Base-by-base conservation (phyloP, 1,139 yeast species). In the Ogataea hybrid region DNA sequence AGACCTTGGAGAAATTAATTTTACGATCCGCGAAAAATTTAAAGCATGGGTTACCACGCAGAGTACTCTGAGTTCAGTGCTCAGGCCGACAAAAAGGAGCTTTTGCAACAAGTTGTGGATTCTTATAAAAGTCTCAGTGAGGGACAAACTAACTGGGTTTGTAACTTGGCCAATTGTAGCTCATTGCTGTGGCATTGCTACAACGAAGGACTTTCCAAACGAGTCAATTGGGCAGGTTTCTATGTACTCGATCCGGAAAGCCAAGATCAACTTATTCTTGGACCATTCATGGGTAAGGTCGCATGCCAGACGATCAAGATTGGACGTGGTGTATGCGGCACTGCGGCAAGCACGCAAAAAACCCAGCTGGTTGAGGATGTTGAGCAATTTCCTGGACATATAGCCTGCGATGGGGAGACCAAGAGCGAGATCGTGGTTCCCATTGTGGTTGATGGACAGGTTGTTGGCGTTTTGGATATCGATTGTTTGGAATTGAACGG, bases 331-430 rank as follows among this genome's bases (percentile, higher is more conserved):
- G 97, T 92, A 0, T 92, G 97, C 65, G 97, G 98, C 6, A 69
- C 77, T 1, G 95, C 96, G 2, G 96, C 95, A 0, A 49, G 60
- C 0, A 52, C 69, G 0, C 62, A 64, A 44, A 41, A 62, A 40
- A 83, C 96, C 0, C 95, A 87, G 59, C 60, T 88, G 9, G 97
- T 92, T 7, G 69, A 73, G 0, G 76, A 92, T 61, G 97, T 90
- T 2, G 71, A 83, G 20, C 61, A 74, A 51, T 89, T 78, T 54
- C 95, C 96, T 0, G 96, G 95, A 1, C 97, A 92, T 61, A 92
- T 92, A 53, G 97, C 97, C 0, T 92, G 98, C 63, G 98, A 92
- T 65, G 96, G 96, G 1, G 96, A 82, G 45, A 90, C 97, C 1
- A 74, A 84, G 48, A 84, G 96, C 61, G 98, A 92, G 61, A 85